phyloP scores from a whole-genome alignment of 2,329 filamentous ascomycete genomes.

The Aspergillus neotritici region DNA sequence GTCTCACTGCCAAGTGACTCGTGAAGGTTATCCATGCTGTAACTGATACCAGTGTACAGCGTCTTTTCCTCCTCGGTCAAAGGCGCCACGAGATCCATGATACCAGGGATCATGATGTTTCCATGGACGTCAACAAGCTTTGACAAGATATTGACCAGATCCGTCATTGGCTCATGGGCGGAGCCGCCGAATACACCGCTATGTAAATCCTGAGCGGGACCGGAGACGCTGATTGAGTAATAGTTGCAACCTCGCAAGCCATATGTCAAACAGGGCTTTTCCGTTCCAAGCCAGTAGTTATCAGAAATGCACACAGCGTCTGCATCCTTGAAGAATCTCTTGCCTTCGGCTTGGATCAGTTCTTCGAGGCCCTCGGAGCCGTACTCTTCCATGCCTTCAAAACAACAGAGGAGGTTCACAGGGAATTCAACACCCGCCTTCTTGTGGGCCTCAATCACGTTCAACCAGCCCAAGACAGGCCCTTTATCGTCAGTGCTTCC shows the following conservation, averaged over 20 bases:
- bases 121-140: slow-evolving; percentile 83
- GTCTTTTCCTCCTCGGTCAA: slow-evolving; percentile 78
- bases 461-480: slow-evolving; percentile 93
- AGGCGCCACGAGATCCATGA: slow-evolving; percentile 87
- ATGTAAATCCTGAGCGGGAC: slow-evolving; percentile 89
- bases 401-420: slow-evolving; percentile 98
- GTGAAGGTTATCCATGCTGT: slow-evolving; percentile 93
- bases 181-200: slow-evolving; percentile 95
- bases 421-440: slow-evolving; percentile 92
- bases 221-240: slow-evolving; percentile 86
- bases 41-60: slow-evolving; percentile 85
- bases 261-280: slow-evolving; percentile 97
- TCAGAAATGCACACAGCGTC: slow-evolving; percentile 98
- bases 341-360: slow-evolving; percentile 83
- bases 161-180: slow-evolving; percentile 97
- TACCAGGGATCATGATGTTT: slow-evolving; percentile 89
- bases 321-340: slow-evolving; percentile 90
- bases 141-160: slow-evolving; percentile 74
- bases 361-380: slow-evolving; percentile 95
- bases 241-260: slow-evolving; percentile 97
- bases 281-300: slow-evolving; percentile 99
- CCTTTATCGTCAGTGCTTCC: slow-evolving; percentile 98
- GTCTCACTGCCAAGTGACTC: slow-evolving; percentile 87
- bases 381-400: slow-evolving; percentile 99
- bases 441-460: slow-evolving; percentile 95